Evolutionary conservation across 2,329 filamentous ascomycete genomes (phyloP).

Genomic region (Thelonectria rubi): DNA sequence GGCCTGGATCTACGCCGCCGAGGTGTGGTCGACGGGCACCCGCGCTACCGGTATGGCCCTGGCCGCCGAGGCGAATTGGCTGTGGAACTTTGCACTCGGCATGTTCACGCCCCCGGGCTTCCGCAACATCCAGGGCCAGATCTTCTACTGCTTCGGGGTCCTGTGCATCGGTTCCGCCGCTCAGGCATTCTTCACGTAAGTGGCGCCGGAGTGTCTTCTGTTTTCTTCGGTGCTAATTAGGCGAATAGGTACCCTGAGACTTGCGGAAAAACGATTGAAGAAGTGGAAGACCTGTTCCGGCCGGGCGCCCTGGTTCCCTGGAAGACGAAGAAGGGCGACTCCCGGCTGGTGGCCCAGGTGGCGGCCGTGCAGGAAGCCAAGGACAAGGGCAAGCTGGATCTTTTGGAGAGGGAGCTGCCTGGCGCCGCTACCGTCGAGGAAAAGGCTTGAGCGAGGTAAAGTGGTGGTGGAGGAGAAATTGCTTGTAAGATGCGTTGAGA

Average conservation of each 20-base stretch:
- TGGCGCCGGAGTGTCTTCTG: not conserved
- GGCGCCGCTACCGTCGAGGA: constrained; percentile 8
- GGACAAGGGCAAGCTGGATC: constrained; percentile 21
- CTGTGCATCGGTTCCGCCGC: constrained; percentile 21
- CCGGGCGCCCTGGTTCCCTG: too few relatives aligned
- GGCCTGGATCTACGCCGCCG: constrained; percentile 56
- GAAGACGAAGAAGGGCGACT: too few relatives aligned
- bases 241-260: too few relatives aligned
- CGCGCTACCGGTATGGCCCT: constrained; percentile 50
- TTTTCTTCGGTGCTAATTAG: too few relatives aligned
- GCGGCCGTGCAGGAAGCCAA: constrained; percentile 4
- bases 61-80: constrained; percentile 38
- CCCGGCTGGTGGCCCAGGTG: too few relatives aligned
- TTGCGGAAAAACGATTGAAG: too few relatives aligned
- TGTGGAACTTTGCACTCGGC: constrained; percentile 38
- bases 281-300: too few relatives aligned
- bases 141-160: constrained; percentile 35
- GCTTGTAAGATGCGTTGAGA: too few relatives aligned
- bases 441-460: constrained; percentile 2
- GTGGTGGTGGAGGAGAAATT: too few relatives aligned
- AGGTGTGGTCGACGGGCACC: constrained; percentile 53
- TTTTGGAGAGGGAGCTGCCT: not conserved
- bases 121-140: constrained; percentile 37
- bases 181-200: constrained; percentile 26
- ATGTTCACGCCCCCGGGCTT: constrained; percentile 36